phyloP scores from a whole-genome alignment of 1,284 basidiomycete species.

The Schizophyllum amplum region DNA sequence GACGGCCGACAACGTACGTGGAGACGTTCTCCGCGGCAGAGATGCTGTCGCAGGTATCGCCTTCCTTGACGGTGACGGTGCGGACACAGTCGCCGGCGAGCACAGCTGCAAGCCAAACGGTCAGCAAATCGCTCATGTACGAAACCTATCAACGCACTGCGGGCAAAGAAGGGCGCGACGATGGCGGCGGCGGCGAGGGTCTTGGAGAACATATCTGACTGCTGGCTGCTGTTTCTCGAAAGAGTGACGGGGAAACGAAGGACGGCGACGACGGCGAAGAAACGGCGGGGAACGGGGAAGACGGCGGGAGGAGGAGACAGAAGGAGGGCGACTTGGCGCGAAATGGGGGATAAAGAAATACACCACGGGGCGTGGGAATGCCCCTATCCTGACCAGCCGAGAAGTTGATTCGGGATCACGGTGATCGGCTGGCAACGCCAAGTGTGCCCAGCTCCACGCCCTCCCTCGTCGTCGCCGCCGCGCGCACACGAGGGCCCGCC shows the following conservation, averaged over 20 bases:
- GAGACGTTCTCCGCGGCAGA: conserved; percentile 58
- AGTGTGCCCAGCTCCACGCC: neutral
- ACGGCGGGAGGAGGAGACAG: neutral
- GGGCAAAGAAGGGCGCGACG: conserved; percentile 33
- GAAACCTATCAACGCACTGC: neutral
- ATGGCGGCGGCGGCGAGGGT: conserved; percentile 32
- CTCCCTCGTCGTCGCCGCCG: neutral
- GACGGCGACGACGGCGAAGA: conserved; percentile 10
- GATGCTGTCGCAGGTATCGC: conserved; percentile 64
- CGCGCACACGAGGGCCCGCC: neutral
- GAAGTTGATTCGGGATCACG: neutral
- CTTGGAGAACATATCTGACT: conserved; percentile 35
- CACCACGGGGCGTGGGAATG: neutral
- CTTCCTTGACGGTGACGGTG: conserved; percentile 46
- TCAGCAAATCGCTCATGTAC: conserved; percentile 25
- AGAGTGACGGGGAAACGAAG: conserved; percentile 16
- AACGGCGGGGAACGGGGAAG: neutral
- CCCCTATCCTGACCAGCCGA: neutral
- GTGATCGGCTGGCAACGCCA: neutral
- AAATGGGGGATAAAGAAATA: conserved; percentile 7
- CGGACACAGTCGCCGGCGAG: conserved; percentile 42
- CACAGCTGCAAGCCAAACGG: conserved; percentile 1
- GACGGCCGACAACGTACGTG: conserved; percentile 39
- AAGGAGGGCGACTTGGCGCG: conserved; percentile 6
- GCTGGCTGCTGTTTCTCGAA: conserved; percentile 19